Evolutionary conservation across 2,329 filamentous ascomycete species (phyloP).

Genomic region (Cyanodermella asteris): DNA sequence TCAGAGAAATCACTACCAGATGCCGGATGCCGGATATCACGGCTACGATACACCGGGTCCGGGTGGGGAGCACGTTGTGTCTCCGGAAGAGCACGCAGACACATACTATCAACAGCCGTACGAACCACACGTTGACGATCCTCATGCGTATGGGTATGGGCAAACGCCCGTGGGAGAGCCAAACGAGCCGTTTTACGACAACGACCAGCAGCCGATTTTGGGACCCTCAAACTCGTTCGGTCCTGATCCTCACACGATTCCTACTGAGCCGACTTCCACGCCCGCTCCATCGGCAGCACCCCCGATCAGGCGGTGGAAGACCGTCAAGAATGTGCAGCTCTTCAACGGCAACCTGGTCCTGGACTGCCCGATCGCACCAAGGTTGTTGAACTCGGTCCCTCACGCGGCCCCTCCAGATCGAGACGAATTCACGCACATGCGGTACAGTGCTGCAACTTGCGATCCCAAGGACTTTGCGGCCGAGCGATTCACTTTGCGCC

Average conservation of each 20-base stretch:
- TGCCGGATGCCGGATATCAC: slow-evolving; percentile 24
- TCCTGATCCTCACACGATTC: slow-evolving; percentile 28
- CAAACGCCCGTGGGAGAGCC: slow-evolving; percentile 25
- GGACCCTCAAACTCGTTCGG: slow-evolving; percentile 39
- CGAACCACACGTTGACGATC: slow-evolving; percentile 42
- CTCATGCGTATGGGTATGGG: slow-evolving; percentile 38
- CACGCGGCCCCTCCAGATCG: slow-evolving; percentile 62
- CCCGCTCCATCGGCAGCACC: no score
- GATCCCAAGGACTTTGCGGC: slow-evolving; percentile 76
- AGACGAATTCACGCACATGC: slow-evolving; percentile 57
- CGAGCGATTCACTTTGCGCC: slow-evolving; percentile 74
- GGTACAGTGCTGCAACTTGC: slow-evolving; percentile 86
- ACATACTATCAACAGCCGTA: slow-evolving; percentile 71
- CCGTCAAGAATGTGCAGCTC: slow-evolving; percentile 91
- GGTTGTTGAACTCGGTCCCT: slow-evolving; percentile 65
- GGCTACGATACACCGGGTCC: slow-evolving; percentile 29
- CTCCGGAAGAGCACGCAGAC: slow-evolving; percentile 72
- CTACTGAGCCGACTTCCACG: slow-evolving; percentile 25
- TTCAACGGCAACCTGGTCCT: slow-evolving; percentile 94
- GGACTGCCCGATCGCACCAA: slow-evolving; percentile 84
- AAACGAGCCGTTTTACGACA: slow-evolving; percentile 43
- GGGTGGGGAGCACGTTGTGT: slow-evolving; percentile 47
- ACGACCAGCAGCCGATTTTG: slow-evolving; percentile 59
- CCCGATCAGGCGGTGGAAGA: slow-evolving; percentile 82
- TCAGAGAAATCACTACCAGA: slow-evolving; percentile 20